phyloP scores from a whole-genome alignment of 345 rosid genomes.

The Moricandia moricandioides region DNA sequence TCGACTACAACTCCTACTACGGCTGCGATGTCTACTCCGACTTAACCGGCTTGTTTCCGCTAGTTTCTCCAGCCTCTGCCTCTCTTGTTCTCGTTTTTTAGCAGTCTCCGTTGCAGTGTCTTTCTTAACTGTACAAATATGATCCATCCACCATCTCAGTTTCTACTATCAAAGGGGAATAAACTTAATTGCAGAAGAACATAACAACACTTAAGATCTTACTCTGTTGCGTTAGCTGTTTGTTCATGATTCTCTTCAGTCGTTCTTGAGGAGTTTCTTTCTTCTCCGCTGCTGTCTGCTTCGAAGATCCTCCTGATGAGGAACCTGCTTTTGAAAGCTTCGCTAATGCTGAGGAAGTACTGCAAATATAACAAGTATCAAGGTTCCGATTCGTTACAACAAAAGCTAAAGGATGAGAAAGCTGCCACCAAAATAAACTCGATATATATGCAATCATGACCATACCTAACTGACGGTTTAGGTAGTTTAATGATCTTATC shows the following conservation, averaged over 20 bases:
- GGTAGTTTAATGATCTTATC: conserved; percentile 52
- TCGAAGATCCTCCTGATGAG: conserved; percentile 52
- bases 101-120: conserved; percentile 92
- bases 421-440: neutral
- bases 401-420: neutral
- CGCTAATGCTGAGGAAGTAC: conserved; percentile 68
- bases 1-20: conserved; percentile 78
- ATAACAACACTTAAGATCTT: conserved; percentile 27
- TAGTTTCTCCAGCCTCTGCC: conserved; percentile 79
- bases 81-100: conserved; percentile 92
- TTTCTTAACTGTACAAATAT: conserved; percentile 68
- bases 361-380: conserved; percentile 26
- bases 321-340: conserved; percentile 69
- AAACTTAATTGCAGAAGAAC: neutral
- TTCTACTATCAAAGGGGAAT: neutral
- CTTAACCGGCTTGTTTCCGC: conserved; percentile 85
- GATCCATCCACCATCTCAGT: conserved; percentile 12
- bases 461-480: conserved; percentile 65
- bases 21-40: conserved; percentile 66
- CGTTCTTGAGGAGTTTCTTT: conserved; percentile 99
- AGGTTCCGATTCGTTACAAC: neutral
- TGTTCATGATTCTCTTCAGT: conserved; percentile 93
- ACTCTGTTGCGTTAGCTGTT: conserved; percentile 91
- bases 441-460: neutral
- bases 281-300: conserved; percentile 64